Percentiles rank a stretch among this genome's conserved stretches.
phyloP scores from a whole-genome alignment of 2,329 filamentous ascomycete species.

The Monilinia fructicola region DNA sequence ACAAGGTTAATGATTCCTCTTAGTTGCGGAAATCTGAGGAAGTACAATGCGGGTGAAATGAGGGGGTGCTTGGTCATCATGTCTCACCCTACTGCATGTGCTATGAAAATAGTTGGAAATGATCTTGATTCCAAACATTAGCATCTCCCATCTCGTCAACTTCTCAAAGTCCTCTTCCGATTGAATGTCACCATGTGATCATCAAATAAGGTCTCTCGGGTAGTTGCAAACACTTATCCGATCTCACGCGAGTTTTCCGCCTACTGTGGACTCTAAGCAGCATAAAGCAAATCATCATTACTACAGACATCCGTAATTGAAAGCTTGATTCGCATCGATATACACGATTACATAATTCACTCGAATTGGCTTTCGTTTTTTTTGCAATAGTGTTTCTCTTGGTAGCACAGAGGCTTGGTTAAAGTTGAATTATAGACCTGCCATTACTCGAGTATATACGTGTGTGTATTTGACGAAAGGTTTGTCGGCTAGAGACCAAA shows the following conservation, averaged over 20 bases:
- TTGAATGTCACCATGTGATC: no score
- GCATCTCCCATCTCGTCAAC: no score
- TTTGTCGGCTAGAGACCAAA: neutral
- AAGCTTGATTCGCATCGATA: no score
- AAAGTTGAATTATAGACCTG: neutral
- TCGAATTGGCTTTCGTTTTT: neutral
- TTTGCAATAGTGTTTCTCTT: neutral
- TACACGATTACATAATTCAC: neutral
- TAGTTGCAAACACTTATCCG: no score
- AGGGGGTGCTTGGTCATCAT: constrained; percentile 12
- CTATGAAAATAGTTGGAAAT: no score
- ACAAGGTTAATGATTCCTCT: neutral
- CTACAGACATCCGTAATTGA: no score
- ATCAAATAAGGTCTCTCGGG: no score
- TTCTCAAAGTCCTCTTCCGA: no score
- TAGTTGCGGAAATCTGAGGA: neutral
- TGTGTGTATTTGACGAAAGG: neutral
- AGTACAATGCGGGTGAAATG: constrained; percentile 10
- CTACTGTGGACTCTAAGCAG: no score
- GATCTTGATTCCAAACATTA: no score
- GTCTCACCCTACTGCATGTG: neutral
- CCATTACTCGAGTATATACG: neutral
- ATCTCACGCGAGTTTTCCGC: no score
- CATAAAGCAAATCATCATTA: no score
- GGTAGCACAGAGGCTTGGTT: neutral